Evolutionary conservation across 306 rosid genomes (phyloP).

Genomic region (Urtica urens): DNA sequence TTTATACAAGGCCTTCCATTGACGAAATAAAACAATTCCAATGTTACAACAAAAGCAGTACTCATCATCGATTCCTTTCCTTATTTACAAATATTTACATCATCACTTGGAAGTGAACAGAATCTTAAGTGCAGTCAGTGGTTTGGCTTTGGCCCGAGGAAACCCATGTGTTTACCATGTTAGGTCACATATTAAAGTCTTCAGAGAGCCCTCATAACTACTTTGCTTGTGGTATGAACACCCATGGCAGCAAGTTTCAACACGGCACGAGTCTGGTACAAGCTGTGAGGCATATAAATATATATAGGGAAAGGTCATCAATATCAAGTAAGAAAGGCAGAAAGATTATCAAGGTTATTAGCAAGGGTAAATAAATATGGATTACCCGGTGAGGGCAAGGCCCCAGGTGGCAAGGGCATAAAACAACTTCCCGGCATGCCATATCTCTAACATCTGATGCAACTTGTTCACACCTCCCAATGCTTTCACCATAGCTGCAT

Average conservation of each 20-base stretch:
- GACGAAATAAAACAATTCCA: too few relatives aligned
- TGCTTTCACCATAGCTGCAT: constrained; percentile 64
- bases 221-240: constrained; percentile 50
- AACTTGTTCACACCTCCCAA: constrained; percentile 52
- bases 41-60: too few relatives aligned
- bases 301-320: too few relatives aligned
- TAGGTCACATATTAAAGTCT: constrained; percentile 9
- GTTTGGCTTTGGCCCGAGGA: neutral
- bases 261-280: constrained; percentile 56
- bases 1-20: too few relatives aligned
- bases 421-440: constrained; percentile 81
- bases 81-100: constrained; percentile 45
- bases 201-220: constrained; percentile 50
- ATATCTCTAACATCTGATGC: constrained; percentile 50
- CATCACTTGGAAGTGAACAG: too few relatives aligned
- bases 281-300: constrained; percentile 32
- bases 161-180: neutral
- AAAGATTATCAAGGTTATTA: too few relatives aligned
- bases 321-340: too few relatives aligned
- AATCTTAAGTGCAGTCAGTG: neutral
- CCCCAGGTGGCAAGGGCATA: constrained; percentile 92
- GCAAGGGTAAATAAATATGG: too few relatives aligned
- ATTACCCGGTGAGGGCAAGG: constrained; percentile 82
- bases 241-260: constrained; percentile 63
- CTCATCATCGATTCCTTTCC: too few relatives aligned